Conservation (phyloP, 2,329 filamentous ascomycete species). For the Sporothrix inflata region DNA sequence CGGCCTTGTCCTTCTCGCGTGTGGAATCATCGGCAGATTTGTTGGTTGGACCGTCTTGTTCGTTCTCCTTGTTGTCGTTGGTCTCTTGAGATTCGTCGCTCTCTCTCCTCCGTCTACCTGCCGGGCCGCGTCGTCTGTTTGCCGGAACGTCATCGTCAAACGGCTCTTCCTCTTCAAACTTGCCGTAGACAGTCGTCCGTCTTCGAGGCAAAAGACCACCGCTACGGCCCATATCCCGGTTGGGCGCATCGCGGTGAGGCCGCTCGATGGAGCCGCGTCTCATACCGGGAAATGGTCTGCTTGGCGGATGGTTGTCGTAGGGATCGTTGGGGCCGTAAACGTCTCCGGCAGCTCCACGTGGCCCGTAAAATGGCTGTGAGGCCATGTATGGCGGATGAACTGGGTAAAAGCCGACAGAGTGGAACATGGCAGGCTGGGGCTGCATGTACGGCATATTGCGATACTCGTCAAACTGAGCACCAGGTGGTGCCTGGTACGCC, state of each 20-base stretch:
- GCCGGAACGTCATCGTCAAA: not conserved
- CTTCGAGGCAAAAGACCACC: not conserved
- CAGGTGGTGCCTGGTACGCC: not conserved
- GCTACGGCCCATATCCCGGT: not conserved
- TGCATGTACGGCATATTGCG: constrained; percentile 24
- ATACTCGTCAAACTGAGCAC: constrained; percentile 18
- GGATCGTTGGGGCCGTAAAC: not conserved
- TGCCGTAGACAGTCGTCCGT: not conserved
- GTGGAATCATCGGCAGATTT: not conserved
- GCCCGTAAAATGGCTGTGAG: constrained; percentile 4
- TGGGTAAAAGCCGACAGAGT: constrained; percentile 25
- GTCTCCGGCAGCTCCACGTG: not conserved
- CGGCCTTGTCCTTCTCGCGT: not conserved
- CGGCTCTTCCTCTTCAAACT: not conserved
- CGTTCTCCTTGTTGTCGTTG: constrained; percentile 9
- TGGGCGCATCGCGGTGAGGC: not conserved
- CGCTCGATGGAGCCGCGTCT: not conserved
- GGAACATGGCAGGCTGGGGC: constrained; percentile 22
- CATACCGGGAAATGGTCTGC: constrained; percentile 1
- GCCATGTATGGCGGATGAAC: constrained; percentile 20
- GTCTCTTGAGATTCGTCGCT: constrained; percentile 1
- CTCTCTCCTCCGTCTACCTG: not conserved
- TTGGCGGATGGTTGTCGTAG: not conserved
- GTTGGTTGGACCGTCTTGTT: not conserved
- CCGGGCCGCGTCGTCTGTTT: not conserved